These are phyloP conservation scores for Pterocarpus santalinus DNA, from an alignment of 306 rosid genomes.

Conservation along the genomic window DNA sequence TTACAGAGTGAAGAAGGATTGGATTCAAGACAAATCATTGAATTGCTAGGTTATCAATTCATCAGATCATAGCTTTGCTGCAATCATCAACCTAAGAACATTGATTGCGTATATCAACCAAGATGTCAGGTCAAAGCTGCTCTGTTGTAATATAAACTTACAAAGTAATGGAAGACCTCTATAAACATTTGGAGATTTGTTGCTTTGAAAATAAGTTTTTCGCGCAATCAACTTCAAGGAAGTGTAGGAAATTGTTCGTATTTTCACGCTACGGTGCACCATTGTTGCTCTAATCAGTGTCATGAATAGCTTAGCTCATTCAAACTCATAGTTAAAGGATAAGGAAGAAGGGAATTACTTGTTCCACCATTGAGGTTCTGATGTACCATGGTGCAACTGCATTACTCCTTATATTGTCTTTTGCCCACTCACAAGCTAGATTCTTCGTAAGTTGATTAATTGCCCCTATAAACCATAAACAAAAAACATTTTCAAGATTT, in stretches of 20 bases:
- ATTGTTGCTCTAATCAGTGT: slow-evolving; percentile 15
- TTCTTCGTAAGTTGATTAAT: slow-evolving; percentile 76
- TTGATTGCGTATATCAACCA: neutral
- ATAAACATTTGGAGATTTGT: neutral
- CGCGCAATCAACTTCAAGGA: slow-evolving; percentile 1
- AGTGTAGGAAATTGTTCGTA: neutral
- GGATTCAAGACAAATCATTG: slow-evolving; percentile 13
- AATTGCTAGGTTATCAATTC: slow-evolving; percentile 14
- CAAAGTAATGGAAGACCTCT: neutral
- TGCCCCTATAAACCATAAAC: slow-evolving; percentile 62
- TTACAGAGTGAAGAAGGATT: neutral
- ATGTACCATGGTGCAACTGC: slow-evolving; percentile 89
- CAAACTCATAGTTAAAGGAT: slow-evolving; percentile 26
- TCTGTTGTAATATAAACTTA: slow-evolving; percentile 29
- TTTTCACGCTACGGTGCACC: slow-evolving; percentile 6
- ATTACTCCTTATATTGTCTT: slow-evolving; percentile 80
- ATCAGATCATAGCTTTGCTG: neutral
- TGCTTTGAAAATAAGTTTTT: slow-evolving; percentile 1
- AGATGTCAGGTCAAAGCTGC: neutral
- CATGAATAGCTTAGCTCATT: slow-evolving; percentile 39
- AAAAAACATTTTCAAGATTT: slow-evolving; percentile 27
- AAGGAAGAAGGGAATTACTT: slow-evolving; percentile 57
- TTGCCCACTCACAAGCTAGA: slow-evolving; percentile 88
- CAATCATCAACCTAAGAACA: slow-evolving; percentile 8
- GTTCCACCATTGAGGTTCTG: slow-evolving; percentile 78